Percentiles rank a stretch among this genome's conserved stretches.
Conservation (phyloP, 1,284 basidiomycete genomes). For the Papiliotrema terrestris region DNA sequence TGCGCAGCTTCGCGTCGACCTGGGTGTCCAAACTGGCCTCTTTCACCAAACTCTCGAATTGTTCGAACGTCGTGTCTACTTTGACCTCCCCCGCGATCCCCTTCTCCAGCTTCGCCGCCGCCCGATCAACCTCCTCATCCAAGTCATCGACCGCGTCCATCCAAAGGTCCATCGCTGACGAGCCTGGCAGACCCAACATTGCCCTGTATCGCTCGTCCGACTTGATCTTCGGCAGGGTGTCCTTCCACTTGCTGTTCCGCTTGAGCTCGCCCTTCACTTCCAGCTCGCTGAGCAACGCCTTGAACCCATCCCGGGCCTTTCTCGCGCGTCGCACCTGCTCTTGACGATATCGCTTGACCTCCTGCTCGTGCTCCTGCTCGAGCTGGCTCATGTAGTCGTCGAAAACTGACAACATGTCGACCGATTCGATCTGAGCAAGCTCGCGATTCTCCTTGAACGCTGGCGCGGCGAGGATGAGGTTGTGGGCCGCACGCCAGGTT, state of each 20-base stretch:
- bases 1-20: not conserved
- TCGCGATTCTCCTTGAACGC: conserved; percentile 72
- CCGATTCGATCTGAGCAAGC: conserved; percentile 72
- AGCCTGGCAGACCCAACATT: conserved; percentile 86
- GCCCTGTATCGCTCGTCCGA: conserved; percentile 76
- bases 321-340: conserved; percentile 76
- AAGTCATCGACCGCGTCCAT: conserved; percentile 89
- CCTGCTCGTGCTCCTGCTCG: conserved; percentile 83
- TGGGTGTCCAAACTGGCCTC: conserved; percentile 51
- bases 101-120: conserved; percentile 59
- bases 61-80: conserved; percentile 48
- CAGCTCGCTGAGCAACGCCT: conserved; percentile 69
- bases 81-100: conserved; percentile 38
- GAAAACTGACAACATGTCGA: conserved; percentile 85
- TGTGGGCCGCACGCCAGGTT: conserved; percentile 78
- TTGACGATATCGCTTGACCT: conserved; percentile 69
- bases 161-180: conserved; percentile 90
- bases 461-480: conserved; percentile 67
- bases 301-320: conserved; percentile 84
- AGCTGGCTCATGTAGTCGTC: conserved; percentile 84
- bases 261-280: conserved; percentile 65
- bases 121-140: conserved; percentile 76
- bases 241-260: conserved; percentile 85
- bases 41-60: conserved; percentile 56
- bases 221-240: conserved; percentile 71